Base-by-base conservation (phyloP, 2,329 filamentous ascomycete species). In the Microascus cirrosus region DNA sequence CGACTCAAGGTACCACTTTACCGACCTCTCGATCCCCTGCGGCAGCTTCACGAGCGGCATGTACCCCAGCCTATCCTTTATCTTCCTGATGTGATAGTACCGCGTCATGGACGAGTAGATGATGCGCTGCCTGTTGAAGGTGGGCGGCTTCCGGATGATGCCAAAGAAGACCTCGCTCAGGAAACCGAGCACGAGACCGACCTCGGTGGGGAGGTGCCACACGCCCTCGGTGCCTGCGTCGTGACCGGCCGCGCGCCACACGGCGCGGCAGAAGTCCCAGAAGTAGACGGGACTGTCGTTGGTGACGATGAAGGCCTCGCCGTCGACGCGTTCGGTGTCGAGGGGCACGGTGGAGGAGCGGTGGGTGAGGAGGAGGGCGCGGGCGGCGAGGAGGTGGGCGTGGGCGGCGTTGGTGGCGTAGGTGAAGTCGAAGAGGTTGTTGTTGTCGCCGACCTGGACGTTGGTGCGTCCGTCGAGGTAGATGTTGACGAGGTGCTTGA, bases 221-320 rank as follows among this genome's bases (percentile, higher is more conserved):
- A 81, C 80, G 62, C 77, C 73, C 55, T 77, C 75, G 5, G 75
- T 78, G 22, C 81, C 81, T 59, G 72, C 71, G 8, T 73, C 68
- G 59, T 71, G 76, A 39, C 83, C 83, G 12, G 81, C 81, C 50
- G 77, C 78, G 62, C 74, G 74, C 90, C 90, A 97, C 53, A 96
- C 79, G 45, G 85, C 83, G 48, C 89, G 81, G 60, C 88, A 83
- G 68, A 95, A 88, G 71, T 95, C 90, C 84, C 94, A 95, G 72
- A 96, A 95, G 70, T 93, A 93, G 22, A 95, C 78, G 5, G 93
- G 93, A 64, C 84, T 78, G 71, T 91, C 89, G 70, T 97, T 97
- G 59, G 90, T 94, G 67, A 97, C 83, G 73, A 96, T 85, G 75
- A 97, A 93, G 55, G 85, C 85, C 70, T 96, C 86, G 60, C 93